Base-by-base conservation (phyloP, 2,329 filamentous ascomycete species). In the Claviceps sp. region DNA sequence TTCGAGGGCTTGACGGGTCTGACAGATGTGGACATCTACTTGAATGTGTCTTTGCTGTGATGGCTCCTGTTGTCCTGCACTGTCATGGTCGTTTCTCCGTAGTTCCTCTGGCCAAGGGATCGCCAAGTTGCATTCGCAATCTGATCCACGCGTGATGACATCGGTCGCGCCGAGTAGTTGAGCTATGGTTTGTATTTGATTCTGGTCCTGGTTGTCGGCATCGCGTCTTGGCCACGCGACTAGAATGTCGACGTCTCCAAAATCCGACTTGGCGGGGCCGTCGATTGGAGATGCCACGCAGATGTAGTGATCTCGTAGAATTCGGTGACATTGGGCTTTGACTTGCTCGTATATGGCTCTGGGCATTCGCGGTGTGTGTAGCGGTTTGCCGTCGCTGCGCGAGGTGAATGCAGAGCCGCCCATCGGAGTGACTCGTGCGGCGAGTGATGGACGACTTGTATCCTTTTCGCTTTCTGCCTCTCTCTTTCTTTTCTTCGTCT, bases 161-260 rank as follows among this genome's bases (percentile, higher is more conserved):
- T 65, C 63, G 6, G 67, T 62, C 0, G 83, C 80, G 3, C 67
- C 66, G 0, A 87, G 64, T 1, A 56, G 54, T 2, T 49, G 40
- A 1, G 50, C 52, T 14, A 68, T 59, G 4, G 55, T 53, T 1
- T 63, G 64, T 8, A 81, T 60, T 1, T 59, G 57, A 20, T 60
- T 49, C 2, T 52, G 36, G 47, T 22, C 42, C 20, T 54, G 54
- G 55, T 37, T 43, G 6, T 30, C 9, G 45, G 18, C 41, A 0
- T 55, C 42, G 4, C 52, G 26, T 18, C 57, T 61, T 16, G 68
- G 65, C 36, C 63, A 62, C 0, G 70, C 68, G 1, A 87, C 74
- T 1, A 89, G 65, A 54, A 90, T 72, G 65, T 93, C 87, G 40
- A 94, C 69, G 57, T 93, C 88, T 20, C 87, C 88, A 60, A 80